Conservation (phyloP, 2,329 filamentous ascomycete genomes). For the Mycosphaerelloides madeirae region DNA sequence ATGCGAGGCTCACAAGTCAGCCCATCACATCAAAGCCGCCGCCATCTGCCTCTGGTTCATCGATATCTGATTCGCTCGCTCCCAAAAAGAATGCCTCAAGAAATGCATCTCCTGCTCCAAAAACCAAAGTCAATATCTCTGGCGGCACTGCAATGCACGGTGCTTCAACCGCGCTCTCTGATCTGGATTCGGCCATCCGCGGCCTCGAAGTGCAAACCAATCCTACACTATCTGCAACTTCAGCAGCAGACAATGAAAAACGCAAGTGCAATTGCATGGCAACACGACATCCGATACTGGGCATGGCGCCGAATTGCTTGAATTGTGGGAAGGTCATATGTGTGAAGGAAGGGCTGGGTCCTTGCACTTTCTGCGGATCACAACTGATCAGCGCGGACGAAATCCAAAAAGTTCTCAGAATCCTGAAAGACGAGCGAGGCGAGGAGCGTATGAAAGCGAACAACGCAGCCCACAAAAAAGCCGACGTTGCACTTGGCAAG, state of each 20-base stretch:
- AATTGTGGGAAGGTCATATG: constrained; percentile 94
- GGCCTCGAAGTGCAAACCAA: constrained; percentile 89
- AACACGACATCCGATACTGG: constrained; percentile 77
- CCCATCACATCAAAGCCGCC: constrained; percentile 49
- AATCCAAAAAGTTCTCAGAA: constrained; percentile 77
- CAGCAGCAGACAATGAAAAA: constrained; percentile 50
- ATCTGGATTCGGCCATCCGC: constrained; percentile 73
- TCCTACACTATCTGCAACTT: constrained; percentile 52
- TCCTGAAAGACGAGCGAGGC: constrained; percentile 79
- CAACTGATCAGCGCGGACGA: constrained; percentile 68
- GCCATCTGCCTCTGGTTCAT: constrained; percentile 66
- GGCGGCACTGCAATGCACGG: constrained; percentile 81
- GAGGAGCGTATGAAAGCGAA: constrained; percentile 80
- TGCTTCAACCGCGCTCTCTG: constrained; percentile 65
- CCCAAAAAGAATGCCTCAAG: constrained; percentile 45
- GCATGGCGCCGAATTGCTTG: constrained; percentile 88
- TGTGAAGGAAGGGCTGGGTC: constrained; percentile 86
- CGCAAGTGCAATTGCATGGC: constrained; percentile 85
- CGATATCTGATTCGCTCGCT: constrained; percentile 67
- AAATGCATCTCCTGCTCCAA: constrained; percentile 49
- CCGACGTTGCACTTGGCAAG: constrained; percentile 54
- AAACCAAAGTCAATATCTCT: constrained; percentile 65
- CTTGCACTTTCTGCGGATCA: constrained; percentile 82
- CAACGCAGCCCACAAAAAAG: constrained; percentile 62
- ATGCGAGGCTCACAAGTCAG: constrained; percentile 42